Evolutionary conservation across 1,139 yeast species (phyloP), one percentile per base, ranked within the genome.

Genomic region (Protomyces arabidopsidicola): DNA sequence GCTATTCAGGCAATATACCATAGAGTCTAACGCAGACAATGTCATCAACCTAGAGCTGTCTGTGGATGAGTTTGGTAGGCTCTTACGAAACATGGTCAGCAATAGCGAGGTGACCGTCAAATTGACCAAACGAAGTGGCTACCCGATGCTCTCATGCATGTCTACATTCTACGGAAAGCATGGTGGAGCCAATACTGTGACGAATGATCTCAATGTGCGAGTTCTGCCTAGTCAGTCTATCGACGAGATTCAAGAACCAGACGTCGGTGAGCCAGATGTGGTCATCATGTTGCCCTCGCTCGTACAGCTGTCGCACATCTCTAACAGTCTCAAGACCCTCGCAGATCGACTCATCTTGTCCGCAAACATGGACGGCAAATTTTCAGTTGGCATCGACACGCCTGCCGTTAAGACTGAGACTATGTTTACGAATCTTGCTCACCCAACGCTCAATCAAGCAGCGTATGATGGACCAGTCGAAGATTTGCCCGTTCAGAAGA

Each of bases 401-500:
- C 71, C 69, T 3, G 72, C 70, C 5, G 74, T 71, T 20, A 57
- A 66, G 12, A 70, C 73, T 2, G 68, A 67, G 14, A 69, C 75
- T 14, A 55, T 68, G 2, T 74, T 75, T 73, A 65, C 64, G 2
- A 69, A 68, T 6, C 67, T 73, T 45, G 67, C 69, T 16, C 69
- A 70, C 22, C 69, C 72, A n/a, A 67, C 66, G 6, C 63, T 68
- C 39, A 69, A 63, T 34, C 68, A 66, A 12, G 66, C 66, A 5
- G 34, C 20, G 10, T 27, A 27, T 35, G 67, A 65, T 20, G 60
- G 57, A 39, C 66, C 52, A 18, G 65, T 34, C n/a, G 62, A 45
- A 27, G 53, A 66, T 16, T 52, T 42, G 52, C 27, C 53, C 18
- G 36, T 39, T 42, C 53, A 64, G 55, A 60, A 45, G 42, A 38